Percentiles rank a stretch among this genome's conserved stretches.
Conservation (phyloP, 1,284 basidiomycete genomes). For the Malassezia obtusa region DNA sequence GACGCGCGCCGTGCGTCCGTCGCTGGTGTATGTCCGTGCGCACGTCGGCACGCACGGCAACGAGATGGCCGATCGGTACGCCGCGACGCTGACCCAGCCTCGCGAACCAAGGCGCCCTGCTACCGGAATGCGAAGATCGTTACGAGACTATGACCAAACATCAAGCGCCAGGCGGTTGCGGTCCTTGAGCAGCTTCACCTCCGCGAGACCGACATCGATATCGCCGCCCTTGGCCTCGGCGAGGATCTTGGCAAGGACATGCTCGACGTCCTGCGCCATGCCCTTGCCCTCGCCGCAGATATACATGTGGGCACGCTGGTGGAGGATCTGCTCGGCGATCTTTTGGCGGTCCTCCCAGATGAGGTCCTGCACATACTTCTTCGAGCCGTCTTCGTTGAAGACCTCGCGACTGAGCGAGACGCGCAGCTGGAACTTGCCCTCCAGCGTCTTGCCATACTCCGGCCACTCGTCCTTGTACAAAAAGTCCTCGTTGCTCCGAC, state of each 20-base stretch:
- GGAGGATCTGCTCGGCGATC: conserved; percentile 76
- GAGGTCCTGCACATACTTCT: conserved; percentile 90
- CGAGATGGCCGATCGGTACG: conserved; percentile 60
- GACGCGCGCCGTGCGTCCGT: conserved; percentile 17
- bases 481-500: conserved; percentile 76
- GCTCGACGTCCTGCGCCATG: conserved; percentile 92
- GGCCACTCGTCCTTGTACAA: conserved; percentile 93
- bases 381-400: conserved; percentile 69
- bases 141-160: conserved; percentile 23
- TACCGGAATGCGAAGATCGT: conserved; percentile 4
- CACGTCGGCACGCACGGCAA: conserved; percentile 65
- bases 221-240: conserved; percentile 83
- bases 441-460: conserved; percentile 70
- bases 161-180: conserved; percentile 58
- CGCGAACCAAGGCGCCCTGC: conserved; percentile 22
- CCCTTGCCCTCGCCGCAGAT: conserved; percentile 85
- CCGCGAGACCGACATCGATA: conserved; percentile 68
- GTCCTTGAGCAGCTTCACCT: conserved; percentile 87
- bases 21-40: conserved; percentile 60
- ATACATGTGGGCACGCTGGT: conserved; percentile 71
- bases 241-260: conserved; percentile 70
- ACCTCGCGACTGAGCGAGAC: conserved; percentile 76
- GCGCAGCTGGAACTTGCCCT: conserved; percentile 80
- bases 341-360: conserved; percentile 49
- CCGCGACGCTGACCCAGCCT: conserved; percentile 6